phyloP scores from a whole-genome alignment of 73 alveolate species.

The Paramecium caudatum region DNA sequence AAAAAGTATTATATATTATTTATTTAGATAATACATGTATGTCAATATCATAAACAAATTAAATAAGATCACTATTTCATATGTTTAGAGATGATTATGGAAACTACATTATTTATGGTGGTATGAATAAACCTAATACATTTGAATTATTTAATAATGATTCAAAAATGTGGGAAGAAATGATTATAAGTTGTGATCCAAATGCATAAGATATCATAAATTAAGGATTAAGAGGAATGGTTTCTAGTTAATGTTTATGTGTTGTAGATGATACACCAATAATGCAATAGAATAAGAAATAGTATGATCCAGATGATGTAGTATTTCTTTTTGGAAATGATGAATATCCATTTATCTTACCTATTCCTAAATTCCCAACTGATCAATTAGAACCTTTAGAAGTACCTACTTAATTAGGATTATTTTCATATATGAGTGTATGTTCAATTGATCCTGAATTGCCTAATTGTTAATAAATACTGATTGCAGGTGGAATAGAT shows the following conservation, averaged over 20 bases:
- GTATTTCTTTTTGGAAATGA: slow-evolving; percentile 52
- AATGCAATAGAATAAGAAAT: background rate
- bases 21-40: slow-evolving; percentile 13
- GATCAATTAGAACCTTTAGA: background rate
- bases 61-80: slow-evolving; percentile 35
- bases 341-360: slow-evolving; percentile 51
- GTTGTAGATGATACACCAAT: background rate
- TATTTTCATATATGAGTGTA: slow-evolving; percentile 52
- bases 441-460: slow-evolving; percentile 64
- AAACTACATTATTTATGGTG: slow-evolving; percentile 53
- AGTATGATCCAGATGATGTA: slow-evolving; percentile 37
- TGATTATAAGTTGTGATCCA: background rate
- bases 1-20: background rate
- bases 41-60: background rate
- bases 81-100: slow-evolving; percentile 30
- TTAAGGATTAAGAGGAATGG: slow-evolving; percentile 43
- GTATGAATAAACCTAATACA: slow-evolving; percentile 54
- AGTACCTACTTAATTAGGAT: slow-evolving; percentile 16
- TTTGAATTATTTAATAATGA: slow-evolving; percentile 36
- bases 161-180: background rate
- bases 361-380: slow-evolving; percentile 19
- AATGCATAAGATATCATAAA: background rate
- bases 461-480: slow-evolving; percentile 56
- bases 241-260: background rate
- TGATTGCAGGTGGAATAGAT: slow-evolving; percentile 61